These are phyloP conservation scores for Aureobasidium musti DNA, from an alignment of 2,329 filamentous ascomycete genomes.

Conservation along the genomic window DNA sequence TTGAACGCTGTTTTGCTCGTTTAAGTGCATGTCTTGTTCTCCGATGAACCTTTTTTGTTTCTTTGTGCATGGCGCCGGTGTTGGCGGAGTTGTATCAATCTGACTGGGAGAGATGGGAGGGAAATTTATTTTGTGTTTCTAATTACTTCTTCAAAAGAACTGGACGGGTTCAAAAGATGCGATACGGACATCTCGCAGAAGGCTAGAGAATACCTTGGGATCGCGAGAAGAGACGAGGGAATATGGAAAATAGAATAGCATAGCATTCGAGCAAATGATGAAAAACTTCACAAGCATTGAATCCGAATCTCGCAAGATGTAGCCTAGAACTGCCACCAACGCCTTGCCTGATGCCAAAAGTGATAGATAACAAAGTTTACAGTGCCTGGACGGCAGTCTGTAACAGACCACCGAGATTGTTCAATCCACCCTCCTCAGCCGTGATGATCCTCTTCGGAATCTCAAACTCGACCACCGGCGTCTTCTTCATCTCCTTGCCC, in stretches of 20 bases:
- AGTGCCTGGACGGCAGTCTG: constrained; percentile 35
- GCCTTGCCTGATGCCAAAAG: constrained; percentile 5
- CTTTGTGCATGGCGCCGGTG: constrained; percentile 32
- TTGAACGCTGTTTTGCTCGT: constrained; percentile 41
- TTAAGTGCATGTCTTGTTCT: constrained; percentile 14
- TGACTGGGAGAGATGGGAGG: neutral
- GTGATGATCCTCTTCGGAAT: constrained; percentile 83
- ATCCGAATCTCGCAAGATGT: neutral
- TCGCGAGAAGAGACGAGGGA: neutral
- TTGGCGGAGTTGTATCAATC: constrained; percentile 24
- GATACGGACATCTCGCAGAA: constrained; percentile 2
- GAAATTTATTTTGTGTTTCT: constrained; percentile 3
- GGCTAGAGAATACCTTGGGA: constrained; percentile 9
- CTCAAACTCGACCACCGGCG: constrained; percentile 87
- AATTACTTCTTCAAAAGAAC: neutral
- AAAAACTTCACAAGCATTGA: neutral
- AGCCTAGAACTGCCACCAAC: neutral
- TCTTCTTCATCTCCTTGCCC: constrained; percentile 78
- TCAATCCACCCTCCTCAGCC: constrained; percentile 38
- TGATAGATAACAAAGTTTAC: neutral
- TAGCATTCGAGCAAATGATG: constrained; percentile 1
- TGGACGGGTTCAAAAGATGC: neutral
- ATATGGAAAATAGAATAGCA: constrained; percentile 7
- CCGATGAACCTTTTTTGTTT: constrained; percentile 18
- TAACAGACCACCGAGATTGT: constrained; percentile 36